phyloP scores from a whole-genome alignment of 1,284 basidiomycete genomes.

The Ceratobasidium sp. region DNA sequence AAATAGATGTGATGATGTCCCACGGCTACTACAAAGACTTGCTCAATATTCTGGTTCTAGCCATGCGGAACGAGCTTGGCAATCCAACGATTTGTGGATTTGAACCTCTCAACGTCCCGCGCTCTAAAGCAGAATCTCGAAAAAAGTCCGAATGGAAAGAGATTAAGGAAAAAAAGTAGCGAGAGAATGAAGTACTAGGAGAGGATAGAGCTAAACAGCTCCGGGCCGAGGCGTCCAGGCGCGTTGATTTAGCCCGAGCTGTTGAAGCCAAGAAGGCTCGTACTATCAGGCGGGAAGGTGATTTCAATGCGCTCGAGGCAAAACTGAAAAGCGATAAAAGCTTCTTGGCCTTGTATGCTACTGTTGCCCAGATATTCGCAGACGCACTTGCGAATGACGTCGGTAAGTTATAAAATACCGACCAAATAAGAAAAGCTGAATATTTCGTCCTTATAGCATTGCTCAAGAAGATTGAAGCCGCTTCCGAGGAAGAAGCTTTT shows the following conservation, averaged over 20 bases:
- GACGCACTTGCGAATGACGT: conserved; percentile 60
- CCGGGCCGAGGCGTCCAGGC: conserved; percentile 46
- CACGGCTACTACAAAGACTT: conserved; percentile 77
- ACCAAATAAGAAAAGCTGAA: not conserved
- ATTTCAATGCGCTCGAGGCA: conserved; percentile 51
- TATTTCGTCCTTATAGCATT: not conserved
- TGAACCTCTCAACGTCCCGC: conserved; percentile 46
- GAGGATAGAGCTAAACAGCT: conserved; percentile 47
- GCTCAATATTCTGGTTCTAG: conserved; percentile 66
- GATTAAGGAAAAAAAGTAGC: conserved; percentile 8
- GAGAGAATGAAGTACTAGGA: conserved; percentile 12
- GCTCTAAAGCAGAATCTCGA: conserved; percentile 12
- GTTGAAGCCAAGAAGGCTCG: conserved; percentile 48
- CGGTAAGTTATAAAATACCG: not conserved
- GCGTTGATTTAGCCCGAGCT: conserved; percentile 7
- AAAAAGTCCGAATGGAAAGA: not conserved
- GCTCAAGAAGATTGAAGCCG: conserved; percentile 45
- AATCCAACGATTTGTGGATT: conserved; percentile 46
- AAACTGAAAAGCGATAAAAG: conserved; percentile 56
- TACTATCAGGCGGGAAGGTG: conserved; percentile 45
- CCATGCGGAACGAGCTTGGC: conserved; percentile 57
- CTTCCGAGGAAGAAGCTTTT: conserved; percentile 47
- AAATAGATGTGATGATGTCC: conserved; percentile 47
- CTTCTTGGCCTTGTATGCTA: conserved; percentile 67
- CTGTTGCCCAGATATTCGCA: conserved; percentile 67